Evolutionary conservation across 495 filamentous ascomycete genomes (phyloP).

Genomic region (Ramalina intermedia): DNA sequence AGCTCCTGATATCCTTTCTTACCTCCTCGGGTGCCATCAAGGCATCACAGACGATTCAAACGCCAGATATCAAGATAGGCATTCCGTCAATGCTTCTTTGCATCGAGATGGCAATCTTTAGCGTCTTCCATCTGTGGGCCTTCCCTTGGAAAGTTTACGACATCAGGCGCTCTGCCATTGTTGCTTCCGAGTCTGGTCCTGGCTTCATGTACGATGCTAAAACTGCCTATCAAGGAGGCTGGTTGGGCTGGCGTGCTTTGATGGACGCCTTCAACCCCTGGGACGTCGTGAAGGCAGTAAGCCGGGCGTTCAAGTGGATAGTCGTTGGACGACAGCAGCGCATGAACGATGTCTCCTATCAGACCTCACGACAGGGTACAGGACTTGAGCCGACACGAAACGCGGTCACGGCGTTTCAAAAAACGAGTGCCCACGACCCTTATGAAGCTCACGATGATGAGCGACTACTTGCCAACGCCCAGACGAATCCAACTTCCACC

Average conservation of each 20-base stretch:
- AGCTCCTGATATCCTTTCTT: constrained; percentile 55
- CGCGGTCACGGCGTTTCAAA: constrained; percentile 9
- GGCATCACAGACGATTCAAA: constrained; percentile 43
- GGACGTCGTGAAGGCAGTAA: constrained; percentile 68
- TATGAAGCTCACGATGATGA: constrained; percentile 4
- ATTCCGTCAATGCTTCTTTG: constrained; percentile 68
- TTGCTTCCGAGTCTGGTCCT: constrained; percentile 29
- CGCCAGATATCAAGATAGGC: constrained; percentile 65
- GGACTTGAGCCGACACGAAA: constrained; percentile 11
- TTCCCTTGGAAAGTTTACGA: constrained; percentile 64
- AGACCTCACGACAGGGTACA: constrained; percentile 5
- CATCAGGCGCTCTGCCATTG: constrained; percentile 14
- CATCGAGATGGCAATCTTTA: constrained; percentile 79
- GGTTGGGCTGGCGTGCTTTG: constrained; percentile 46
- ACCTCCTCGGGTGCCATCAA: constrained; percentile 49
- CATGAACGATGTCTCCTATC: constrained; percentile 37
- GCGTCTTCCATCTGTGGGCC: constrained; percentile 66
- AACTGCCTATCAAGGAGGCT: constrained; percentile 44
- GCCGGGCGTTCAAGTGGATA: constrained; percentile 66
- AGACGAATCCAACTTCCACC: neutral
- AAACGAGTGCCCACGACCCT: neutral
- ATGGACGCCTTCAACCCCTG: constrained; percentile 66
- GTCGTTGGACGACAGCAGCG: constrained; percentile 53
- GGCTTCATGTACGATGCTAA: constrained; percentile 35
- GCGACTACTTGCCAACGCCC: constrained; percentile 3